Evolutionary conservation across 75 land plant genomes (phyloP).

Genomic region (Pseudotsuga menziesii): DNA sequence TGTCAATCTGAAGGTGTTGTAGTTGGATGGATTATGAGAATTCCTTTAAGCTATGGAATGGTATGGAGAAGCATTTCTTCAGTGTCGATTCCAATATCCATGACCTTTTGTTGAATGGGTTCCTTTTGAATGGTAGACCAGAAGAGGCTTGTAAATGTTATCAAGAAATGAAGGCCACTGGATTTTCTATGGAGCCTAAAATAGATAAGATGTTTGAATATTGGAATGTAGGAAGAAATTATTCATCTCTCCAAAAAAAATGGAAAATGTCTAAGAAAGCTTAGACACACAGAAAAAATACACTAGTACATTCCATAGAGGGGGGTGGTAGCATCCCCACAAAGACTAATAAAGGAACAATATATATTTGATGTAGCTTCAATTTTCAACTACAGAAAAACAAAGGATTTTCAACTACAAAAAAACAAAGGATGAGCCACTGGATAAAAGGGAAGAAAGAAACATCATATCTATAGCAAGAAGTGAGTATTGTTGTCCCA

Average conservation of each 20-base stretch:
- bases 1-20: conserved; percentile 34
- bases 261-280: background rate
- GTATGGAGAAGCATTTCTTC: conserved; percentile 37
- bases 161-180: conserved; percentile 41
- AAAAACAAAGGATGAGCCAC: background rate
- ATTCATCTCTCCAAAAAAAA: background rate
- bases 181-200: conserved; percentile 41
- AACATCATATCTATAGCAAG: background rate
- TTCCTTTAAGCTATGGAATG: conserved; percentile 38
- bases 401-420: background rate
- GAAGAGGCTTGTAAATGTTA: conserved; percentile 42
- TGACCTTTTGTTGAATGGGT: conserved; percentile 28
- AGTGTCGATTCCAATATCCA: conserved; percentile 25
- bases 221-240: conserved; percentile 5
- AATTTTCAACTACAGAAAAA: conserved; percentile 4
- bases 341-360: background rate
- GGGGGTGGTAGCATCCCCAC: background rate
- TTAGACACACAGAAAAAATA: background rate
- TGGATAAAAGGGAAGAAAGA: background rate
- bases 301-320: background rate
- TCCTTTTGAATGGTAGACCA: conserved; percentile 18
- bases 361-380: background rate
- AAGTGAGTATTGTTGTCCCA: background rate
- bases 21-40: conserved; percentile 26
- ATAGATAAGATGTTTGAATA: conserved; percentile 26